A percentile compares a stretch with the other conserved stretches of the same genome.
Evolutionary conservation across 495 filamentous ascomycete species (phyloP).

Genomic region (Hyaloscypha bicolor): DNA sequence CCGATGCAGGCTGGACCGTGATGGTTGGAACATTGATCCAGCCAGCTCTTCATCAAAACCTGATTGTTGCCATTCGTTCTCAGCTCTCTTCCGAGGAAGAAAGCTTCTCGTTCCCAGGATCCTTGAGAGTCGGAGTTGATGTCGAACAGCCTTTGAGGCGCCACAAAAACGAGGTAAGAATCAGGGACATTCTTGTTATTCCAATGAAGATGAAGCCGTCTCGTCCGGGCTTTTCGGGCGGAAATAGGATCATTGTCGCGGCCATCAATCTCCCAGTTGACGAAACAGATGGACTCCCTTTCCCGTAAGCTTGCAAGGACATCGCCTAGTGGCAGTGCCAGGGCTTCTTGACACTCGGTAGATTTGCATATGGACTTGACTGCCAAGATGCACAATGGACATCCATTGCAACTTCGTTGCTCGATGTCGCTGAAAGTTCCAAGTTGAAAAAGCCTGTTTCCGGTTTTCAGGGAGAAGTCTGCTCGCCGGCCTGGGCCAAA

Average conservation of each 20-base stretch:
- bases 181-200: background rate
- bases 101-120: slow-evolving; percentile 5
- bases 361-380: background rate
- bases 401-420: background rate
- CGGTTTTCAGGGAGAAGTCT: background rate
- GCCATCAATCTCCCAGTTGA: slow-evolving; percentile 9
- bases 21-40: background rate
- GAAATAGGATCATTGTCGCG: slow-evolving; percentile 2
- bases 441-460: background rate
- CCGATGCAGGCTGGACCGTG: background rate
- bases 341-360: background rate
- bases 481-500: background rate
- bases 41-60: slow-evolving; percentile 7
- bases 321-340: background rate
- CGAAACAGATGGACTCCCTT: background rate
- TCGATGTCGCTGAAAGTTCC: background rate
- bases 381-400: background rate
- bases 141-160: background rate
- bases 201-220: background rate
- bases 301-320: background rate
- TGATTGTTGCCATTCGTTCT: background rate
- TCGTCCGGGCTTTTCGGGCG: background rate
- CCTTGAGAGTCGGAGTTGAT: slow-evolving; percentile 4
- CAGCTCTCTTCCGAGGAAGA: slow-evolving; percentile 7
- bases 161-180: slow-evolving; percentile 5